These are phyloP conservation scores for Amanita subjunquillea DNA, from an alignment of 768 basidiomycete species.

Conservation along the genomic window DNA sequence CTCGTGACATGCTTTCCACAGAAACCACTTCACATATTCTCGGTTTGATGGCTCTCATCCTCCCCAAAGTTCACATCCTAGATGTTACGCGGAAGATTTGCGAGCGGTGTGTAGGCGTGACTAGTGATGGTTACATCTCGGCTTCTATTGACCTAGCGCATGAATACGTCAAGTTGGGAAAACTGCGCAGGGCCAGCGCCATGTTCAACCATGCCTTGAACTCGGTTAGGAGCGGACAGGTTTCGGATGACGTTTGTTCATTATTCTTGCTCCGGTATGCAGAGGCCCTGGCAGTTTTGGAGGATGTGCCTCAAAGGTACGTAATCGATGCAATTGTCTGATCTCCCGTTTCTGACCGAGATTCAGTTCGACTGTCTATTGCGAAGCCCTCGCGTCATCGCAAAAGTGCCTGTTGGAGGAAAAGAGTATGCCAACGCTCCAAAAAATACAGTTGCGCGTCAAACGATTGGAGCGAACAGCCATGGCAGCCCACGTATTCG, in stretches of 20 bases:
- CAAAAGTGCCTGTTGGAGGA: slow-evolving; percentile 30
- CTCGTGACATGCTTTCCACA: slow-evolving; percentile 14
- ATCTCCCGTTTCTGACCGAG: neutral
- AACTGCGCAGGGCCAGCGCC: slow-evolving; percentile 48
- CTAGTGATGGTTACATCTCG: slow-evolving; percentile 43
- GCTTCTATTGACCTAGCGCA: slow-evolving; percentile 65
- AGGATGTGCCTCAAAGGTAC: slow-evolving; percentile 53
- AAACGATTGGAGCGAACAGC: slow-evolving; percentile 59
- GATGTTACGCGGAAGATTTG: slow-evolving; percentile 53
- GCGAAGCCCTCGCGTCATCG: slow-evolving; percentile 46
- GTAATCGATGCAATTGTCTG: neutral
- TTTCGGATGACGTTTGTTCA: slow-evolving; percentile 42
- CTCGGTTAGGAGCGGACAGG: slow-evolving; percentile 28
- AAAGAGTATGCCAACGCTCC: slow-evolving; percentile 37
- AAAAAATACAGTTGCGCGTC: slow-evolving; percentile 51
- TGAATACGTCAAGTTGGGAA: slow-evolving; percentile 76
- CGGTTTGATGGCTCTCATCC: slow-evolving; percentile 54
- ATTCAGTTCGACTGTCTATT: slow-evolving; percentile 40
- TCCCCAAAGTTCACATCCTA: slow-evolving; percentile 60
- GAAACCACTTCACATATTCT: slow-evolving; percentile 52
- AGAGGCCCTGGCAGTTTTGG: slow-evolving; percentile 49
- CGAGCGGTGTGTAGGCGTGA: slow-evolving; percentile 30
- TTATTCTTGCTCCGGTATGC: slow-evolving; percentile 57
- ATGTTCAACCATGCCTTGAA: slow-evolving; percentile 54
- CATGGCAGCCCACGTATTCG: slow-evolving; percentile 58